Percentiles rank a stretch among this genome's conserved stretches.
phyloP scores from a whole-genome alignment of 352 stramenopile species.

The Phytophthora parvispora region DNA sequence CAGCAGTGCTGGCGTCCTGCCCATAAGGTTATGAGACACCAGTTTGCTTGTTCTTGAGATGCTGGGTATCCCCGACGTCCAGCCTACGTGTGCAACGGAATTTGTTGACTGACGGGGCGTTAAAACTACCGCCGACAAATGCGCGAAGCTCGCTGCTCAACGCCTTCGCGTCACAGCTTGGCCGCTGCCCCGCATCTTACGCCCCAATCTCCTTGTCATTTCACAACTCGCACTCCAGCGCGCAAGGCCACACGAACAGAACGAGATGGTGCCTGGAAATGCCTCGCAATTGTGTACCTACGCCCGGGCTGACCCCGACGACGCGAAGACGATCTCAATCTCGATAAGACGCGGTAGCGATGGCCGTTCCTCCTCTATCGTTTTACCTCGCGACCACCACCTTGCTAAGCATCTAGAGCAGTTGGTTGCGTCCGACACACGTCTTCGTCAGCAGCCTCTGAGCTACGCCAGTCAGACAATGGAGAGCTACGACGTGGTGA shows the following conservation, averaged over 20 bases:
- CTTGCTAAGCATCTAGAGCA: slow-evolving; percentile 22
- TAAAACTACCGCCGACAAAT: slow-evolving; percentile 18
- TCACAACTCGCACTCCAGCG: slow-evolving; percentile 15
- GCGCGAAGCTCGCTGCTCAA: slow-evolving; percentile 3
- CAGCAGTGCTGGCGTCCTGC: not conserved
- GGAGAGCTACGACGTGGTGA: slow-evolving; percentile 11
- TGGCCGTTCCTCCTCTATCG: slow-evolving; percentile 17
- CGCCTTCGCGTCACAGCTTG: not conserved
- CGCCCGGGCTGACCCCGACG: not conserved
- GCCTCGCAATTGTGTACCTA: slow-evolving; percentile 11
- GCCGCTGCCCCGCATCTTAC: not conserved
- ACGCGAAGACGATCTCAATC: slow-evolving; percentile 24
- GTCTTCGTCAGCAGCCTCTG: not conserved
- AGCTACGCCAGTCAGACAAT: not conserved
- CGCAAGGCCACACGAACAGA: not conserved
- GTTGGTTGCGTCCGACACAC: slow-evolving; percentile 11
- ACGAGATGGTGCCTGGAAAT: slow-evolving; percentile 22
- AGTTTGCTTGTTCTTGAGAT: not conserved
- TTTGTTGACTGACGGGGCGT: slow-evolving; percentile 20
- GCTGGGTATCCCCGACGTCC: slow-evolving; percentile 14
- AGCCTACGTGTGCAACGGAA: slow-evolving; percentile 1
- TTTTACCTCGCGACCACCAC: slow-evolving; percentile 24
- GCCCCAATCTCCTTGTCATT: slow-evolving; percentile 16
- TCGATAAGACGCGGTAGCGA: slow-evolving; percentile 17
- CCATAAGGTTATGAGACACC: slow-evolving; percentile 16